Conservation (phyloP, 2,329 filamentous ascomycete genomes). For the Macrophomina pseudophaseolina region DNA sequence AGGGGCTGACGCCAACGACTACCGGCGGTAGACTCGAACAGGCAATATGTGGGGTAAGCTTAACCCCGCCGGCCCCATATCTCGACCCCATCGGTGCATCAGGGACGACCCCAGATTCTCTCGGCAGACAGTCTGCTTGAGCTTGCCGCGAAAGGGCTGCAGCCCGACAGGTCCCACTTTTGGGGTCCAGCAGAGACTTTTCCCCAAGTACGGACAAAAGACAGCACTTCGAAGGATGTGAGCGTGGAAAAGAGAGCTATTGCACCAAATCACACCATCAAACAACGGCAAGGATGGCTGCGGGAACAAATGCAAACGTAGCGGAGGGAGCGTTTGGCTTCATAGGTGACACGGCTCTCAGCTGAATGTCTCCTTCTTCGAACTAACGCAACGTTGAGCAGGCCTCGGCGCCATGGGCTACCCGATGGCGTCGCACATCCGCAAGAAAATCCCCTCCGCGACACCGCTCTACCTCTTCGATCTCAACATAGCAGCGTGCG, state of each 20-base stretch:
- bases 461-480: constrained; percentile 39
- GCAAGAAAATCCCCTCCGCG: constrained; percentile 33
- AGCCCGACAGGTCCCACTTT: background rate
- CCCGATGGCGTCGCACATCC: constrained; percentile 40
- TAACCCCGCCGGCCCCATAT: background rate
- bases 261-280: too few relatives aligned
- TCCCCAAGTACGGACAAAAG: background rate
- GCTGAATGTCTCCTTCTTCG: background rate
- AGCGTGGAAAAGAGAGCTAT: too few relatives aligned
- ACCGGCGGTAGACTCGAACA: background rate
- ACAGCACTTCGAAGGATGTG: background rate
- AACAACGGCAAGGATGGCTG: background rate
- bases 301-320: background rate
- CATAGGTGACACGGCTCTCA: background rate
- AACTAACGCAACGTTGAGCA: constrained; percentile 5
- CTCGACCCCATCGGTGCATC: background rate
- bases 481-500: constrained; percentile 35
- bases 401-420: constrained; percentile 44
- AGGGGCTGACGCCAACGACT: too few relatives aligned
- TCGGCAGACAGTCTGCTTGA: background rate
- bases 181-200: background rate
- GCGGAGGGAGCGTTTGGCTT: background rate
- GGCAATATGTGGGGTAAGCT: constrained; percentile 13
- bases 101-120: background rate
- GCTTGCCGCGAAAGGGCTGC: background rate